Conservation (phyloP, 352 stramenopile species). For the Nothophytophthora sp. region DNA sequence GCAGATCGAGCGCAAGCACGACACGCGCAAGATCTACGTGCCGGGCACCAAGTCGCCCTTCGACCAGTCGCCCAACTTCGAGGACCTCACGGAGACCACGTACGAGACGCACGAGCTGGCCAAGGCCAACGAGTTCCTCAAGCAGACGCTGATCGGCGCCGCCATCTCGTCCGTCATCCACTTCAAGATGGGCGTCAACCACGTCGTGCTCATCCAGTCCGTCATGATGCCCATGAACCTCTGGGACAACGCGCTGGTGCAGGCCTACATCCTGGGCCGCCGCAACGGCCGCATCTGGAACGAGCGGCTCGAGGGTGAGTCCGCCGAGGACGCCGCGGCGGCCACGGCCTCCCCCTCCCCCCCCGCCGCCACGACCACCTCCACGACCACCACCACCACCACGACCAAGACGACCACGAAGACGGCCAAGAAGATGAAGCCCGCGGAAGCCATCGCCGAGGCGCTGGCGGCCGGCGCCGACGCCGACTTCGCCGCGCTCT, state of each 20-base stretch:
- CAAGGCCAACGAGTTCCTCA: conserved; percentile 81
- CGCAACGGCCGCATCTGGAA: conserved; percentile 73
- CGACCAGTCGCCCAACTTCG: conserved; percentile 79
- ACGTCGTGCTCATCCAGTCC: conserved; percentile 87
- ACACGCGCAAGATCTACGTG: conserved; percentile 82
- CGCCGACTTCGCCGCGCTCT: conserved; percentile 75
- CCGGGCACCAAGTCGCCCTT: conserved; percentile 73
- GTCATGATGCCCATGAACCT: conserved; percentile 87
- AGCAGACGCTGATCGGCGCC: conserved; percentile 81
- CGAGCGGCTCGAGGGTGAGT: conserved; percentile 78
- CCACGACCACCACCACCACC: conserved; percentile 2
- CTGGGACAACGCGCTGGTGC: conserved; percentile 79
- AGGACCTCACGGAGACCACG: conserved; percentile 76
- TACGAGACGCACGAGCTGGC: conserved; percentile 70
- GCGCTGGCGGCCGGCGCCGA: conserved; percentile 60
- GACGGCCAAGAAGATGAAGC: conserved; percentile 32
- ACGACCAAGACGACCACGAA: conserved; percentile 15
- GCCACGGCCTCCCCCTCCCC: too few relatives aligned
- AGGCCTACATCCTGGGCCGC: conserved; percentile 73
- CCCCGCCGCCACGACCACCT: conserved; percentile 7
- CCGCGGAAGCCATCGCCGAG: conserved; percentile 62
- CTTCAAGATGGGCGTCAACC: conserved; percentile 87
- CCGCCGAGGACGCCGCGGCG: conserved; percentile 48
- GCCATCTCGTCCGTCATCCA: conserved; percentile 81
- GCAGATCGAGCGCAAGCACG: conserved; percentile 73